phyloP scores from a whole-genome alignment of 2,329 filamentous ascomycete genomes.

The Xylariaceae sp. region DNA sequence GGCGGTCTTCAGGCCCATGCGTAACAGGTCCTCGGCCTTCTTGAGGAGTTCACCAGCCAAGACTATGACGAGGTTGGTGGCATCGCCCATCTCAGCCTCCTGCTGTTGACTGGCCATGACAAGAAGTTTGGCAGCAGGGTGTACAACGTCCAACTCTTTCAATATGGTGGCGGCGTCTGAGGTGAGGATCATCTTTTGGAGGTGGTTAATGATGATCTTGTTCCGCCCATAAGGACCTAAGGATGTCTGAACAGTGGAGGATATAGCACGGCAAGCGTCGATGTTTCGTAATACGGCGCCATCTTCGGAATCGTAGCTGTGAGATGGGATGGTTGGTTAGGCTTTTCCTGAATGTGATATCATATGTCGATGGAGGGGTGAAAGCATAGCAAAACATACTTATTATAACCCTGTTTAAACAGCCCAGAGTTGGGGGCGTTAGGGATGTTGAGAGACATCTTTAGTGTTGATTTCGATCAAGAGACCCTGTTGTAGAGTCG shows the following conservation, averaged over 20 bases:
- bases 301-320: constrained; percentile 97
- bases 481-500: background rate
- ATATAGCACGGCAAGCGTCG: constrained; percentile 94
- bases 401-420: constrained; percentile 96
- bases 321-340: background rate
- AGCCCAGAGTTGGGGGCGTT: constrained; percentile 88
- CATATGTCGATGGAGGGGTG: constrained; percentile 21
- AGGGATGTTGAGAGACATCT: constrained; percentile 94
- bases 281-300: constrained; percentile 97
- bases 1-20: constrained; percentile 97
- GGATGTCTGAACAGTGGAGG: constrained; percentile 93
- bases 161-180: constrained; percentile 97
- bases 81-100: constrained; percentile 98
- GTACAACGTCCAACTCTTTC: constrained; percentile 94
- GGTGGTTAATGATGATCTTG: constrained; percentile 99
- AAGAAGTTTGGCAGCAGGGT: constrained; percentile 93
- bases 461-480: background rate
- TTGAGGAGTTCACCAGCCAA: constrained; percentile 91
- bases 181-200: constrained; percentile 99
- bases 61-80: constrained; percentile 94
- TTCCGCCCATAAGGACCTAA: constrained; percentile 96
- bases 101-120: constrained; percentile 99
- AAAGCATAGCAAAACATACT: constrained; percentile 56
- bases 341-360: constrained; percentile 7
- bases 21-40: constrained; percentile 93